Evolutionary conservation across 768 basidiomycete species (phyloP).

Genomic region (Mycena sanguinolenta): DNA sequence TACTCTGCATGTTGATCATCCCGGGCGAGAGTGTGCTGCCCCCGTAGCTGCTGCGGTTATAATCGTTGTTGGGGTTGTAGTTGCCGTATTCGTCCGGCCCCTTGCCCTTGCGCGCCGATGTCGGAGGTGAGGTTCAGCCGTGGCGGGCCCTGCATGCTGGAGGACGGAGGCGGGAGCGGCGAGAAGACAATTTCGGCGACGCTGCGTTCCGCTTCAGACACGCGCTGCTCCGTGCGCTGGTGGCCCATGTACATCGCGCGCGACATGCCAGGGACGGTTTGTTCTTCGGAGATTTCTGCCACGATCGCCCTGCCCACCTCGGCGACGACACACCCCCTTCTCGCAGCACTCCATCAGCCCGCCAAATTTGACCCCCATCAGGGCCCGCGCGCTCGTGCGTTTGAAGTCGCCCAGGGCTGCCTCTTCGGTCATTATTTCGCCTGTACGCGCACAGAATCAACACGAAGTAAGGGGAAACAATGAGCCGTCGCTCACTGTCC

Average conservation of each 20-base stretch:
- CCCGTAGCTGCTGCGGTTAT: neutral
- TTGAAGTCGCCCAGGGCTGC: slow-evolving; percentile 87
- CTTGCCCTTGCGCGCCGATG: neutral
- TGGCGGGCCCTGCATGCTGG: slow-evolving; percentile 1
- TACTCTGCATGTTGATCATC: slow-evolving; percentile 22
- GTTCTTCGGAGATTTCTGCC: slow-evolving; percentile 81
- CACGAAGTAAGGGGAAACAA: neutral
- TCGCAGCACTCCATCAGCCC: slow-evolving; percentile 88
- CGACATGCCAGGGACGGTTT: slow-evolving; percentile 83
- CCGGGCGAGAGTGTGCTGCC: neutral
- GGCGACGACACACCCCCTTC: slow-evolving; percentile 67
- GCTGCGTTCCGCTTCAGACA: slow-evolving; percentile 72
- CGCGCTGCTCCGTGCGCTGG: slow-evolving; percentile 68
- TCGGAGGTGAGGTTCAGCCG: slow-evolving; percentile 18
- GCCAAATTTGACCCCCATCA: slow-evolving; percentile 90
- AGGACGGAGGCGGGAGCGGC: slow-evolving; percentile 47
- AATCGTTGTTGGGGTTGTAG: neutral
- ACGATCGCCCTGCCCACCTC: slow-evolving; percentile 20
- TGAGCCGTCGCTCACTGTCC: slow-evolving; percentile 59
- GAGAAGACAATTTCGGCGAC: slow-evolving; percentile 67
- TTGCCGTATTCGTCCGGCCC: neutral
- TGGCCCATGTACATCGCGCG: slow-evolving; percentile 81
- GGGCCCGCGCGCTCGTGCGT: slow-evolving; percentile 73
- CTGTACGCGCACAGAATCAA: slow-evolving; percentile 1
- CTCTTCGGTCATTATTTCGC: slow-evolving; percentile 86